Percentiles rank a stretch among this genome's conserved stretches.
These are phyloP conservation scores for Puccinellia tenuiflora DNA, from an alignment of 176 grass and related monocot species.

Conservation along the genomic window DNA sequence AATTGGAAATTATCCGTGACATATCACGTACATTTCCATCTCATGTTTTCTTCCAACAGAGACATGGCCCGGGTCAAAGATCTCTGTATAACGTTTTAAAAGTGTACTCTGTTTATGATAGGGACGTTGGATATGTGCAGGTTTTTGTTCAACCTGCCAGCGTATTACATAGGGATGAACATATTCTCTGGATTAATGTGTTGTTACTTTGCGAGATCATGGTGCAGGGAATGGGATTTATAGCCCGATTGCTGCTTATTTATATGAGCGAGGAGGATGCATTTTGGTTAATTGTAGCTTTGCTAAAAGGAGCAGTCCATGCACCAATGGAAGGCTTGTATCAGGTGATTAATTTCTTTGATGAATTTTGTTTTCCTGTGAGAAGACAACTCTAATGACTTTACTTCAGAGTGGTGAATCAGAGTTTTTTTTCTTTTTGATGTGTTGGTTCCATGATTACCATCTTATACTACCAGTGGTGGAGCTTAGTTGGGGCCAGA, in stretches of 20 bases:
- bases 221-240: slow-evolving; percentile 93
- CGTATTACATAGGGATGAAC: neutral
- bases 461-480: no score
- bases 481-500: no score
- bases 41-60: slow-evolving; percentile 96
- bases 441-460: no score
- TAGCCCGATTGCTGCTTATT: slow-evolving; percentile 86
- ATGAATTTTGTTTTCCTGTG: neutral
- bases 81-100: slow-evolving; percentile 95
- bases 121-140: slow-evolving; percentile 98
- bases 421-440: no score
- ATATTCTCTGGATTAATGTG: slow-evolving; percentile 5
- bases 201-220: slow-evolving; percentile 2
- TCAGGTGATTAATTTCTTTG: slow-evolving; percentile 55
- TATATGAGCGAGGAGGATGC: slow-evolving; percentile 99
- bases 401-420: neutral
- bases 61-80: slow-evolving; percentile 90
- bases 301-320: slow-evolving; percentile 98
- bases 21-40: slow-evolving; percentile 99
- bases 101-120: slow-evolving; percentile 93
- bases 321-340: slow-evolving; percentile 96
- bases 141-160: slow-evolving; percentile 24
- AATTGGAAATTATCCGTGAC: slow-evolving; percentile 93
- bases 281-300: slow-evolving; percentile 94
- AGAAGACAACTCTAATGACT: neutral